Conservation (phyloP, 768 basidiomycete genomes). For the Boletellus emodensis region DNA sequence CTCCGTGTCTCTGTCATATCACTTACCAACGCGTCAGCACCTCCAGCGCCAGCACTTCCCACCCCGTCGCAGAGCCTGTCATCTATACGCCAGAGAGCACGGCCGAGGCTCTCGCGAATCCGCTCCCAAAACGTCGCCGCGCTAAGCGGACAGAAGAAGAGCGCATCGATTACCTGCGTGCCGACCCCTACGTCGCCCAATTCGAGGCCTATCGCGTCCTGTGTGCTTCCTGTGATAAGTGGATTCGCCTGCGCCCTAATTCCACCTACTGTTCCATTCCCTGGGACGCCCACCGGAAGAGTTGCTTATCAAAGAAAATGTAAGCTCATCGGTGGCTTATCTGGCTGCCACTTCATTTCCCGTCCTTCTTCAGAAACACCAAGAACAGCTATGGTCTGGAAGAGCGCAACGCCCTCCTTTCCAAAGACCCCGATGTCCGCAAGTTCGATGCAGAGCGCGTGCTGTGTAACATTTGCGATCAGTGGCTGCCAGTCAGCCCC, state of each 20-base stretch:
- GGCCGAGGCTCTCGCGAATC: conserved; percentile 41
- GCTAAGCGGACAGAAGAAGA: conserved; percentile 77
- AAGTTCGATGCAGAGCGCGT: conserved; percentile 73
- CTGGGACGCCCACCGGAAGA: conserved; percentile 83
- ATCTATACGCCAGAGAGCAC: conserved; percentile 43
- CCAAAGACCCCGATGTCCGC: conserved; percentile 66
- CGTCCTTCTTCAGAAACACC: conserved; percentile 24
- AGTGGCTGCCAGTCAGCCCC: conserved; percentile 58
- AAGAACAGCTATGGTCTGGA: conserved; percentile 59
- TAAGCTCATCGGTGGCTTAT: conserved; percentile 31
- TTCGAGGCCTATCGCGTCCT: conserved; percentile 79
- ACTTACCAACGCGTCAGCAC: conserved; percentile 6
- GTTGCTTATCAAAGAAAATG: conserved; percentile 77
- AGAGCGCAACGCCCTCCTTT: conserved; percentile 53
- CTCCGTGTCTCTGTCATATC: conserved; percentile 2
- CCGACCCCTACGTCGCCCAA: conserved; percentile 74
- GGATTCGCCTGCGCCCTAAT: conserved; percentile 82
- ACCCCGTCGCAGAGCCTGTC: conserved; percentile 34
- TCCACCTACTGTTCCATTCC: conserved; percentile 87
- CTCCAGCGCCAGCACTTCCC: conserved; percentile 30
- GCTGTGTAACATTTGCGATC: conserved; percentile 63
- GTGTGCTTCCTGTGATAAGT: conserved; percentile 78
- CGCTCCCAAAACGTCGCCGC: conserved; percentile 59
- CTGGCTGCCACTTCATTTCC: conserved; percentile 6
- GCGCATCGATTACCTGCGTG: conserved; percentile 62